Base-by-base conservation (phyloP, 192 early-diverging fungal genomes). In the Backusella tuberculispora region DNA sequence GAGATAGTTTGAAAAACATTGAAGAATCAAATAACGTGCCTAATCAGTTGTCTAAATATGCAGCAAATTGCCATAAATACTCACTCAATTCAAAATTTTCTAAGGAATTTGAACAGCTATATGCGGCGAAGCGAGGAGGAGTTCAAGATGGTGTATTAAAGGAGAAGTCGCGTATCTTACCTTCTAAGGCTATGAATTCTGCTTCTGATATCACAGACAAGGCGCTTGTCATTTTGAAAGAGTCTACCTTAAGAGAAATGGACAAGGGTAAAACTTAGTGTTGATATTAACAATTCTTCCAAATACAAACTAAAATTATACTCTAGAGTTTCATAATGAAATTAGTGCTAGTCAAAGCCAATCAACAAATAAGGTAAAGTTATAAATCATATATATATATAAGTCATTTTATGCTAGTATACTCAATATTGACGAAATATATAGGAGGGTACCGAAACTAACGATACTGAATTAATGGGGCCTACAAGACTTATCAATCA, bases 151-250 rank as follows among this genome's bases (percentile, higher is more conserved):
- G 29, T 13, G 14, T 17, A 37, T 37, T 65, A 12, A 65, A 41
- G 10, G 29, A 65, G 17, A 29, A 65, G 14, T 19, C 63, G 29
- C 12, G 24, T 15, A 37, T 1, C 14, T 37, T 65, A 38, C 37
- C 3, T 66, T n/a, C 17, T 38, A 66, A 66, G 15, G 64, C 64
- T n/a, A n/a, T 66, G 1, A 8, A 66, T n/a, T 66, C 64, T 40
- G 64, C 64, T 1, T 34, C 8, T 66, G 37, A 66, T 41, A 66
- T 66, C 4, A 66, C 64, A 66, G 64, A 66, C 34, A 66, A n/a
- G 64, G 64, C 64, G 4, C 64, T 66, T 0, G 64, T 17, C 17
- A 37, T 66, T 66, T 1, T 41, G 14, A 66, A 66, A 66, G 38
- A 66, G 6, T 66, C 37, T 66, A 66, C 64, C 14, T 14, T 66